Base-by-base conservation (phyloP, 495 filamentous ascomycete species). In the Podospora pseudopauciseta region DNA sequence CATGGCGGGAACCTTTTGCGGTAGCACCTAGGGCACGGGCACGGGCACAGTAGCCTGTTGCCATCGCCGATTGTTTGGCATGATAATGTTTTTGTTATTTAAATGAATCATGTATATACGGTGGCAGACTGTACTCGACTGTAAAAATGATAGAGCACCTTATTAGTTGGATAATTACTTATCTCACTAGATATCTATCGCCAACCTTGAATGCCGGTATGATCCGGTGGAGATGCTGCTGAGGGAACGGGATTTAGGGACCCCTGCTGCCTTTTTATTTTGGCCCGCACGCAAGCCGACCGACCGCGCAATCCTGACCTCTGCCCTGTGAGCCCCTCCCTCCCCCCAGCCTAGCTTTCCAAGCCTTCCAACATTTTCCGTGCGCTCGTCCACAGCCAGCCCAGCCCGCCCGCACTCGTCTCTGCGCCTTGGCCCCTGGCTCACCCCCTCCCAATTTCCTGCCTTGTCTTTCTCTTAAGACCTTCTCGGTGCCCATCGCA, bases 291-390 rank as follows among this genome's bases (percentile, higher is more conserved):
- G 16, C 65, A 67, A 49, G 57, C 65, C 57, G 59, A 58, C 66
- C 60, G 30, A 23, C 23, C 23, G 23, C 9, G 55, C 69, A 67
- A 62, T 66, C 60, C 60, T 39, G 28, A 55, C 67, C 55, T 57
- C 32, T 49, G 49, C 44, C 32, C 61, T 16, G 44, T 49, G 58
- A 58, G 39, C 64, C 64, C 58, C 64, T 61, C 58, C 23, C 23
- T 23, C 23, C 23, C 23, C 23, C 23, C 23, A 23, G 23, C 23
- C 23, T 23, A 23, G 23, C 30, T 7, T 32, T 59, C 56, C 64
- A 23, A 69, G 63, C 65, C 67, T 71, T 73, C 74, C 74, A 76
- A 68, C 73, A 76, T 71, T 73, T 75, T 71, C 72, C 71, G 68
- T 70, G 39, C 39, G 62, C 69, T 68, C 28, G 64, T 62, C 65